These are phyloP conservation scores for Aureobasidium sp. DNA, from an alignment of 2,329 filamentous ascomycete species.

Conservation along the genomic window DNA sequence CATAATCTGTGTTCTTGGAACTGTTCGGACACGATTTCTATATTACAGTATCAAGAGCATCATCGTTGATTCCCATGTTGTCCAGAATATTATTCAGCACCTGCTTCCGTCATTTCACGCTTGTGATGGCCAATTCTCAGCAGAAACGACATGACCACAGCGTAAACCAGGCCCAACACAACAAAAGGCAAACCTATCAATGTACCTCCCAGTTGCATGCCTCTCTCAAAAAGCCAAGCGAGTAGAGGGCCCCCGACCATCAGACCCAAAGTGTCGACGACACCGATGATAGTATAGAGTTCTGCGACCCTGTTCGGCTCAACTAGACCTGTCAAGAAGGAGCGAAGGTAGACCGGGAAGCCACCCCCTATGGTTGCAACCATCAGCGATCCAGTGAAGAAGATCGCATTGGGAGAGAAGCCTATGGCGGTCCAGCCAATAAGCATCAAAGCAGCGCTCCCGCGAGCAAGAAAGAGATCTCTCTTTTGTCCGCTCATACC, in stretches of 20 bases:
- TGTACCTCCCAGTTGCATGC: conserved; percentile 40
- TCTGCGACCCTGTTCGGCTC: conserved; percentile 49
- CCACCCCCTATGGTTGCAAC: conserved; percentile 43
- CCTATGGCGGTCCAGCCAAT: conserved; percentile 27
- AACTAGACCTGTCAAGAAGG: conserved; percentile 48
- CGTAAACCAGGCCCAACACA: conserved; percentile 30
- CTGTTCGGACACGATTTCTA: too few relatives aligned
- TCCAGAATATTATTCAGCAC: neutral
- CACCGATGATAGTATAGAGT: conserved; percentile 47
- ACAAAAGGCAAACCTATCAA: conserved; percentile 48
- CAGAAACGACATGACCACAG: neutral
- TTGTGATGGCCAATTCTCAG: neutral
- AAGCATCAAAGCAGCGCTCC: conserved; percentile 23
- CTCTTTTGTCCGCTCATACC: conserved; percentile 22
- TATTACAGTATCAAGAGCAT: too few relatives aligned
- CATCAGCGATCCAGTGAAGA: conserved; percentile 34
- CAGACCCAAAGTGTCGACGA: conserved; percentile 45
- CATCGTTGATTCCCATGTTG: too few relatives aligned
- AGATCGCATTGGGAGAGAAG: conserved; percentile 25
- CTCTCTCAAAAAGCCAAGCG: conserved; percentile 41
- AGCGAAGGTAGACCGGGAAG: conserved; percentile 39
- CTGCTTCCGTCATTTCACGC: neutral
- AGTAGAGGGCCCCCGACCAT: conserved; percentile 43
- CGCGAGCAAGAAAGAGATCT: conserved; percentile 28
- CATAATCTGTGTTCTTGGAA: too few relatives aligned